Base-by-base conservation (phyloP, 148 eudicot species). In the Cornus kousa region DNA sequence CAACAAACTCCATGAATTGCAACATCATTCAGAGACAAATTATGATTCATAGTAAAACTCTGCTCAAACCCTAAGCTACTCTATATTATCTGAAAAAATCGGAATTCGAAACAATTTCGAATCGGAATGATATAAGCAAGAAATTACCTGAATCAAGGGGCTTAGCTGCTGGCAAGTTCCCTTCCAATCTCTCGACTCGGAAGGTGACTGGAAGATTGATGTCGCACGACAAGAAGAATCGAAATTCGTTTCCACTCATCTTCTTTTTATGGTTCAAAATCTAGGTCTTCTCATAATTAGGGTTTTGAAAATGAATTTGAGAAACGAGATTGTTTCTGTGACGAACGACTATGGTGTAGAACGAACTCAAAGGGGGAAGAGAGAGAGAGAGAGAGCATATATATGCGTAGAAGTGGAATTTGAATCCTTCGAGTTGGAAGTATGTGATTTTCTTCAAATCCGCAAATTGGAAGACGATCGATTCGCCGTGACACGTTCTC, bases 211-310 rank as follows among this genome's bases (percentile, higher is more conserved):
- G 96, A 57, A 89, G 90, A 77, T 95, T 95, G 62, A 95, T 93
- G 79, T 95, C 98, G 78, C 97, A 95, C 5, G 98, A 95, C 60
- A 95, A 82, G 86, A 95, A 93, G 88, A 93, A 91, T 68, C 97
- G 84, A 70, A 91, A 95, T 86, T 95, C 98, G 82, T 91, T 83
- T 66, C 88, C 90, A 65, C 91, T 86, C 98, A 95, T 91, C 68
- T 6, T 69, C 70, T 31, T 65, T 17, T 57, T 13, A 12, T 13
- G 64, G 64, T 57, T 57, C 64, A 57, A 14, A 57, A 57, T 13
- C 64, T 57, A 5, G 14, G 64, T 2, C 13, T 57, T 14, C 66
- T 62, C 66, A 62, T 11, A 53, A 12, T 53, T 62, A 62, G 66
- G 66, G 66, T 62, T 62, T 62, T 20, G 48, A 57, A 48, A 48